Base-by-base conservation (phyloP, 2,329 filamentous ascomycete species). In the Cryphonectria nitschkei region DNA sequence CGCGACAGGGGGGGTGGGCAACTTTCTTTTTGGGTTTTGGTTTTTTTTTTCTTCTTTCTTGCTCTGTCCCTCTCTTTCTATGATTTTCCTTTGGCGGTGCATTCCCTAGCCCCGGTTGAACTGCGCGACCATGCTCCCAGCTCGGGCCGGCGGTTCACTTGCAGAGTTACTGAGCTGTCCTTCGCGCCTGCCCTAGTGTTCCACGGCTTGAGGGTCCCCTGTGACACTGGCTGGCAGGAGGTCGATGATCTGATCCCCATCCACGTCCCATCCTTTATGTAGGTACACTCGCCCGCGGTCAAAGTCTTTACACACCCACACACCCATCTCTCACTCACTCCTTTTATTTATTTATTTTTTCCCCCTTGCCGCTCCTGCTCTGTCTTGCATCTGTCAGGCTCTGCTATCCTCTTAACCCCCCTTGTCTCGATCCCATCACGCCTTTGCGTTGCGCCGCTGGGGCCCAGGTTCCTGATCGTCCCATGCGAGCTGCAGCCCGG, bases 401-500 rank as follows among this genome's bases (percentile, higher is more conserved):
- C 26, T 56, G n/a, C 54, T 37, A n/a, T 66, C 43, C 64, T 66
- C 68, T 11, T 8, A 39, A 39, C 11, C 37, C 7, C 46, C 19
- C 22, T 43, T 63, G 39, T 54, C 65, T 70, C 43, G 41, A 54
- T 50, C 22, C 34, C 26, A 63, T 39, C 62, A 61, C 65, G 64
- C 41, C 58, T 68, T 68, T 68, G 66, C 52, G 50, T 58, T n/a
- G 63, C 26, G 16, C 34, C 43, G 62, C 43, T 68, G 46, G 32
- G 62, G 62, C 64, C 34, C 65, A 65, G 39, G 46, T 50, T 60
- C 58, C 58, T 52, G 41, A 67, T 50, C 46, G 67, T 62, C 61
- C 68, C 56, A 68, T 68, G 70, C 58, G 70, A 72, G 67, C 70
- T 72, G 46, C 54, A 26, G 64, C 70, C 67, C n/a, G 58, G 58